phyloP scores from a whole-genome alignment of 371 early-diverging fungal genomes.

The Chytridium lagenaria region DNA sequence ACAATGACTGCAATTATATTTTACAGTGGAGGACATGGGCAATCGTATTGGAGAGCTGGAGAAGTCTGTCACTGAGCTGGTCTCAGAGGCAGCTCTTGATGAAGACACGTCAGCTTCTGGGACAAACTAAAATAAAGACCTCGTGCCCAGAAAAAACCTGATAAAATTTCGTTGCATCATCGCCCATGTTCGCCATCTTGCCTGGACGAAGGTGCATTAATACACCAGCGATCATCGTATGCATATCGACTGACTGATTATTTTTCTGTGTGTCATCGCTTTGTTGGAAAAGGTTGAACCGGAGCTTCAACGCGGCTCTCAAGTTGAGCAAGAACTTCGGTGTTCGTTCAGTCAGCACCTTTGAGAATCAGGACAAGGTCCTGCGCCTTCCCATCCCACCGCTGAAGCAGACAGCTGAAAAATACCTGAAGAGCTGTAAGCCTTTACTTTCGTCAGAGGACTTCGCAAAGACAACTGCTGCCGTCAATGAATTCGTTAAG shows the following conservation, averaged over 20 bases:
- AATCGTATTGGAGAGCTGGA: conserved; percentile 45
- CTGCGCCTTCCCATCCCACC: conserved; percentile 73
- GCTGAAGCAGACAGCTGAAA: conserved; percentile 76
- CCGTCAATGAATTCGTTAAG: conserved; percentile 79
- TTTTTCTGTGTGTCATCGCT: too few relatives aligned
- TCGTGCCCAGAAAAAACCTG: too few relatives aligned
- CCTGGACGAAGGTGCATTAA: conserved; percentile 18
- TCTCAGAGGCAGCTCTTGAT: conserved; percentile 15
- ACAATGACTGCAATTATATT: not conserved
- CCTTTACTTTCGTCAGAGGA: conserved; percentile 78
- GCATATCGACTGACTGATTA: too few relatives aligned
- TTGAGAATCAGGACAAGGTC: conserved; percentile 42
- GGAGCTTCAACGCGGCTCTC: not conserved
- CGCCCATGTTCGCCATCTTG: not conserved
- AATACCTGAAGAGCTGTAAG: conserved; percentile 78
- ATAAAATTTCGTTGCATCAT: too few relatives aligned
- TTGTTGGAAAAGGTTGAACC: conserved; percentile 4
- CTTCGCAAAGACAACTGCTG: conserved; percentile 71
- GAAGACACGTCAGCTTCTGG: not conserved
- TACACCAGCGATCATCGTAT: too few relatives aligned
- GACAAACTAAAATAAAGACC: too few relatives aligned
- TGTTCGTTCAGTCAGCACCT: conserved; percentile 31
- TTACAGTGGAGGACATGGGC: conserved; percentile 51
- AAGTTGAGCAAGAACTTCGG: not conserved
- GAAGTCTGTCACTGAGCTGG: conserved; percentile 42